Evolutionary conservation across 768 basidiomycete species (phyloP).

Genomic region (Brasilioporus rufonigricans): DNA sequence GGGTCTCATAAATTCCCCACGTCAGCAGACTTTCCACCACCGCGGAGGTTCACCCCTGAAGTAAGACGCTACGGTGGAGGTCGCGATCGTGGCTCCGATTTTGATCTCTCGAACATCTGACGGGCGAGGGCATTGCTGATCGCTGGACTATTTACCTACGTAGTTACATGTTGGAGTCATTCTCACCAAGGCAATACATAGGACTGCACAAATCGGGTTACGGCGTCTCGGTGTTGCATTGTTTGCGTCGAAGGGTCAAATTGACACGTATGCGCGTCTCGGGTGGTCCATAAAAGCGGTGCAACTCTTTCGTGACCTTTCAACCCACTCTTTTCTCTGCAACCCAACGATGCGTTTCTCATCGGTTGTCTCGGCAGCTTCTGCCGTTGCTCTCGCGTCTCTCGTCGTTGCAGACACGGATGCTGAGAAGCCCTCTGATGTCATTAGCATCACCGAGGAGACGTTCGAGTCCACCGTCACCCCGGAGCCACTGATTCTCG

Average conservation of each 20-base stretch:
- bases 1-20: slow-evolving; percentile 74
- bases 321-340: slow-evolving; percentile 17
- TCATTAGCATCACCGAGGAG: slow-evolving; percentile 67
- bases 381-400: slow-evolving; percentile 54
- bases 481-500: slow-evolving; percentile 72
- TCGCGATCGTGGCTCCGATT: slow-evolving; percentile 66
- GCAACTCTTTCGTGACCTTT: not conserved
- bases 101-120: slow-evolving; percentile 48
- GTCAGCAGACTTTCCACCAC: slow-evolving; percentile 74
- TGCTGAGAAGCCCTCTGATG: slow-evolving; percentile 59
- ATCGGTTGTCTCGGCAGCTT: slow-evolving; percentile 44
- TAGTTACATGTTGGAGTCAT: not conserved
- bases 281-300: slow-evolving; percentile 21
- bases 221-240: no score
- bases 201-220: not conserved
- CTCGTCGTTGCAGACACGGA: slow-evolving; percentile 47
- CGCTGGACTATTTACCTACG: not conserved
- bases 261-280: slow-evolving; percentile 32
- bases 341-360: slow-evolving; percentile 61
- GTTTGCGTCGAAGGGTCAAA: not conserved
- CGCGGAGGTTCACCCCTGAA: slow-evolving; percentile 55
- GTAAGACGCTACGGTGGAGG: slow-evolving; percentile 63
- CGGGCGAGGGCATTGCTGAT: not conserved
- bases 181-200: not conserved
- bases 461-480: slow-evolving; percentile 68